Evolutionary conservation across 352 stramenopile genomes (phyloP).

Genomic region (Aphanomyces stellatus): DNA sequence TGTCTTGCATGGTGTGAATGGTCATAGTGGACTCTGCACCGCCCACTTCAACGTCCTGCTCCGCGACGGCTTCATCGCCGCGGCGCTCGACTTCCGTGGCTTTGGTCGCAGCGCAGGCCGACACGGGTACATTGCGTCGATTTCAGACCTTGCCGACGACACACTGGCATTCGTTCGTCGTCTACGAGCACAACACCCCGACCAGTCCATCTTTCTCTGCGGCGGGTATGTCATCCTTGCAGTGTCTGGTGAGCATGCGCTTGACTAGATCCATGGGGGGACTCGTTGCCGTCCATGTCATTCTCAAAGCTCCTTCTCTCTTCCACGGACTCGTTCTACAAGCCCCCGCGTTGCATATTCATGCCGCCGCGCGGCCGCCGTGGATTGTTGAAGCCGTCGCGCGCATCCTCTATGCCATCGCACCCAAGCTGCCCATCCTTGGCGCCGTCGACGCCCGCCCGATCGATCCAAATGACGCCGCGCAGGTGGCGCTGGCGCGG

Average conservation of each 20-base stretch:
- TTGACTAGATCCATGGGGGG: slow-evolving; percentile 51
- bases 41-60: slow-evolving; percentile 63
- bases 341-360: slow-evolving; percentile 61
- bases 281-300: slow-evolving; percentile 48
- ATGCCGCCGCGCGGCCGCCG: slow-evolving; percentile 41
- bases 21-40: slow-evolving; percentile 69
- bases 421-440: slow-evolving; percentile 52
- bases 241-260: neutral
- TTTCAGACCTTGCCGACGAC: slow-evolving; percentile 52
- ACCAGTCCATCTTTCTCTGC: slow-evolving; percentile 59
- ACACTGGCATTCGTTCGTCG: slow-evolving; percentile 52
- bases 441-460: neutral
- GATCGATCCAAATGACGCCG: neutral
- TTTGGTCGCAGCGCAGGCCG: slow-evolving; percentile 67
- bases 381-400: slow-evolving; percentile 36
- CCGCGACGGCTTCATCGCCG: slow-evolving; percentile 50
- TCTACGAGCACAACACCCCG: slow-evolving; percentile 46
- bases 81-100: slow-evolving; percentile 57
- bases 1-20: slow-evolving; percentile 67
- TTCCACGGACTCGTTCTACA: slow-evolving; percentile 44
- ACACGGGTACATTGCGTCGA: slow-evolving; percentile 65
- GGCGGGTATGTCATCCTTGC: slow-evolving; percentile 36
- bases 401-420: slow-evolving; percentile 41
- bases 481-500: neutral
- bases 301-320: slow-evolving; percentile 36